Evolutionary conservation across 1,284 basidiomycete species (phyloP), one percentile per base, ranked within the genome.

Genomic region (Trichosporon coremiiforme): DNA sequence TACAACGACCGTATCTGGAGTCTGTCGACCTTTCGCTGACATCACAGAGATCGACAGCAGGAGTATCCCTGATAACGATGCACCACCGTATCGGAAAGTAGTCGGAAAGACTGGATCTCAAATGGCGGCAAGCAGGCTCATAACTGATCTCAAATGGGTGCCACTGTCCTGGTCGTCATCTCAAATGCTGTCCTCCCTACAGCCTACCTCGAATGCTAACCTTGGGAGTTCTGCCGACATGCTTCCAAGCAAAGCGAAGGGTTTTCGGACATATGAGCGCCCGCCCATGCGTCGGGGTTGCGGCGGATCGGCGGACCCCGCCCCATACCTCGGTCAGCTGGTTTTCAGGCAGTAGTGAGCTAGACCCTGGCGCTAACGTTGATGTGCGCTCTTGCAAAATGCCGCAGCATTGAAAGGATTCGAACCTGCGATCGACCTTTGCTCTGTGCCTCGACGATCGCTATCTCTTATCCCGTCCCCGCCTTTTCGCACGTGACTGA

Each of bases 381-480:
- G 36, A 6, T 12, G 36, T 38, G 36, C 10, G 10, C 36, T 8
- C 36, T 4, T 10, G 8, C 36, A 38, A 38, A 15, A 45, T 45
- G 41, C 41, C 17, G 12, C 41, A 45, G 2, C 17, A 2, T 45
- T 45, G 41, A 4, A 5, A 2, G 15, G 41, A 45, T 45, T 45
- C 41, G 41, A 45, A 45, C 41, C 41, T 45, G 15, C 10, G 15
- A 45, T 45, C 41, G 17, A 45, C 41, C 4, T 45, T n/a, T n/a
- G 2, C 2, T 1, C 17, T 4, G 41, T 45, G 41, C 15, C 41
- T 45, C 41, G 41, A 3, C 41, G 41, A 53, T 20, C 47, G n/a
- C 47, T 53, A 53, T 53, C 47, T 53, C 47, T 53, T 53, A 53
- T 53, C 9, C 47, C 13, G 20, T 53, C 47, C n/a, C 47, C 20